A percentile compares a stretch with the other conserved stretches of the same genome.
Conservation (phyloP, 306 rosid genomes). For the Nissolia schottii region DNA sequence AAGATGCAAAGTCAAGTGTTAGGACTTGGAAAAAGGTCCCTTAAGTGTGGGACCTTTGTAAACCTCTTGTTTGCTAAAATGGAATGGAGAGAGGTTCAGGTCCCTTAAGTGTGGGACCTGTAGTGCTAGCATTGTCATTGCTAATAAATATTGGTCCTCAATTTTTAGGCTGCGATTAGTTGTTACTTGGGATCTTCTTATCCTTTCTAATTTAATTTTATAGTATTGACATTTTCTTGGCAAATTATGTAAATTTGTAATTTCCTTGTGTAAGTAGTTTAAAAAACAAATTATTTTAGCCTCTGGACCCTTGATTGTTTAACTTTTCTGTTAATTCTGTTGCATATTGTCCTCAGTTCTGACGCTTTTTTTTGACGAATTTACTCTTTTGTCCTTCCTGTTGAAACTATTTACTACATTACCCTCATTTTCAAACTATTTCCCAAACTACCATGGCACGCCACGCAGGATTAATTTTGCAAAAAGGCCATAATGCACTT, state of each 20-base stretch:
- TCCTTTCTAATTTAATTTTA: not conserved
- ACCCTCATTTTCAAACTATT: too few relatives aligned
- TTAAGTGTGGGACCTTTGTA: conserved; percentile 35
- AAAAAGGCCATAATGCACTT: too few relatives aligned
- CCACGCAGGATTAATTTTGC: too few relatives aligned
- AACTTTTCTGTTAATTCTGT: too few relatives aligned
- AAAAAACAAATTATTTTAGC: too few relatives aligned
- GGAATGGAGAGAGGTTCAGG: conserved; percentile 22
- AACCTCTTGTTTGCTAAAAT: conserved; percentile 30
- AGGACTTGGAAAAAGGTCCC: conserved; percentile 17
- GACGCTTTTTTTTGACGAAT: too few relatives aligned
- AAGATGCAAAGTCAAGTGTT: conserved; percentile 37
- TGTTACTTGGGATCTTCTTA: not conserved
- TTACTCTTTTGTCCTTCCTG: too few relatives aligned
- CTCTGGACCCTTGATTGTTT: not conserved
- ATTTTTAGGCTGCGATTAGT: conserved; percentile 23
- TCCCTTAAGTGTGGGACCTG: too few relatives aligned
- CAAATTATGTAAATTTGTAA: conserved; percentile 22
- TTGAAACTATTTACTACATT: too few relatives aligned
- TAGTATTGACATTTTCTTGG: conserved; percentile 15
- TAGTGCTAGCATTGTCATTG: conserved; percentile 19
- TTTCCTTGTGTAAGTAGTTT: conserved; percentile 26
- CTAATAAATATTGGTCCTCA: conserved; percentile 22
- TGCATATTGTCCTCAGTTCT: too few relatives aligned
- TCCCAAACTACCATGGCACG: too few relatives aligned